Percentiles rank a stretch among this genome's conserved stretches.
Evolutionary conservation across 495 filamentous ascomycete genomes (phyloP).

Genomic region (Penicillium roqueforti): DNA sequence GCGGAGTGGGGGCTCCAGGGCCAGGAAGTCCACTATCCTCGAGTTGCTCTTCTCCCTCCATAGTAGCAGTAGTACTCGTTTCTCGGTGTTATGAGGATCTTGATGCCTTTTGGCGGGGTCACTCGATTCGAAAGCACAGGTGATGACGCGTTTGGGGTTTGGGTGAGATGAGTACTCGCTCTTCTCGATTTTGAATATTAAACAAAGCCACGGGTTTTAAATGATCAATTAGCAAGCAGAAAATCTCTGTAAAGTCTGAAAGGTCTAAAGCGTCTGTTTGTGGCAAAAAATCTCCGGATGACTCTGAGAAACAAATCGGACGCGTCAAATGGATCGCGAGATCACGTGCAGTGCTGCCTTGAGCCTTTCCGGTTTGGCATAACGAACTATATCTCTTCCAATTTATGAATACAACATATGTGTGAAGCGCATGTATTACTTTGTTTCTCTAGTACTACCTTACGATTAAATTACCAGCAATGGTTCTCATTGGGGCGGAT

Average conservation of each 20-base stretch:
- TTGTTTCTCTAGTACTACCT: neutral
- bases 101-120: neutral
- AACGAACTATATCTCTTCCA: neutral
- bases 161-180: neutral
- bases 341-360: constrained; percentile 34
- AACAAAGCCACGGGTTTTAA: neutral
- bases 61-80: constrained; percentile 52
- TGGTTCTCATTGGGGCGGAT: neutral
- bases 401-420: too few relatives aligned
- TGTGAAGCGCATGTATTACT: neutral
- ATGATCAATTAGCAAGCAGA: constrained; percentile 3
- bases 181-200: neutral
- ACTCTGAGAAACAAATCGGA: constrained; percentile 21
- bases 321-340: constrained; percentile 40
- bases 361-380: constrained; percentile 5
- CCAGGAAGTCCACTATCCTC: constrained; percentile 65
- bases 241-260: neutral
- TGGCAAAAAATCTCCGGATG: constrained; percentile 22
- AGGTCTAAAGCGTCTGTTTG: constrained; percentile 11
- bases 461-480: neutral
- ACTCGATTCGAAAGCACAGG: neutral
- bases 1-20: constrained; percentile 92
- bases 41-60: constrained; percentile 54
- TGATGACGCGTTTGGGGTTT: constrained; percentile 5
- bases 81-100: neutral